Percentiles rank a stretch among this genome's conserved stretches.
phyloP scores from a whole-genome alignment of 495 filamentous ascomycete genomes.

The Annulohypoxylon nitens region DNA sequence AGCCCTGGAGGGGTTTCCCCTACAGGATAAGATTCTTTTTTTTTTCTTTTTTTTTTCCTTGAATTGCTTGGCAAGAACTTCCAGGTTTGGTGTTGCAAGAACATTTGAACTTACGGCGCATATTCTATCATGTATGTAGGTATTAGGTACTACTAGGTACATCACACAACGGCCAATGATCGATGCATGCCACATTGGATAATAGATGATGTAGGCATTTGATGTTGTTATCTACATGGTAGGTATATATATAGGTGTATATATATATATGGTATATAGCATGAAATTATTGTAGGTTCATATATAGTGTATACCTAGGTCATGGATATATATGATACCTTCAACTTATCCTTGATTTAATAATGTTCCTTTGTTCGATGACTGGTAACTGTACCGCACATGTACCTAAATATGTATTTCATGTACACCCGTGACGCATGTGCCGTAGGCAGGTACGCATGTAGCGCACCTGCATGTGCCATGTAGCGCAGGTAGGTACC shows the following conservation, averaged over 20 bases:
- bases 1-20: not conserved
- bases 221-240: slow-evolving; percentile 18
- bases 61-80: slow-evolving; percentile 1
- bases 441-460: not conserved
- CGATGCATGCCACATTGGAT: too few species aligned
- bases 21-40: slow-evolving; percentile 6
- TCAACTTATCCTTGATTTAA: too few species aligned
- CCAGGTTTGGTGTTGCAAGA: not conserved
- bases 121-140: not conserved
- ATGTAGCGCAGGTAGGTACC: not conserved
- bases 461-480: not conserved
- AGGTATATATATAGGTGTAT: slow-evolving; percentile 37
- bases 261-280: not conserved
- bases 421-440: too few species aligned
- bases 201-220: too few species aligned
- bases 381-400: too few species aligned
- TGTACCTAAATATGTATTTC: too few species aligned
- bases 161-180: not conserved
- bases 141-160: not conserved
- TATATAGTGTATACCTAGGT: too few species aligned
- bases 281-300: too few species aligned
- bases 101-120: slow-evolving; percentile 7
- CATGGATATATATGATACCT: too few species aligned
- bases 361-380: too few species aligned
- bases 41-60: too few species aligned